Evolutionary conservation across 768 basidiomycete genomes (phyloP), one percentile per base, ranked within the genome.

Genomic region (Boletus speciosus): DNA sequence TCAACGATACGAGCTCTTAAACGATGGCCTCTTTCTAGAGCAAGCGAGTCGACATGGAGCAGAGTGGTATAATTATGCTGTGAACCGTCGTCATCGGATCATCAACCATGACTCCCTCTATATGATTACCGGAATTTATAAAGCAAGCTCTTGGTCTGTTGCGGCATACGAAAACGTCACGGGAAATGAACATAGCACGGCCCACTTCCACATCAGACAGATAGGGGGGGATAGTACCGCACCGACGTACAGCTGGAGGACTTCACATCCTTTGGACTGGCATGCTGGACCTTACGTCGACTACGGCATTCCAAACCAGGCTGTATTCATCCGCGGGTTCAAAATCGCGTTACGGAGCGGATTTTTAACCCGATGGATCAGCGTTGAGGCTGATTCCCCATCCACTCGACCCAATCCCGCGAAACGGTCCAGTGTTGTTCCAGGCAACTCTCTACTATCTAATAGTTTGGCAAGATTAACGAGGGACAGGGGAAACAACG

Each of bases 131-230:
- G 47, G 47, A n/a, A 15, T 36, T 35, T 25, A 43, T 10, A 54
- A 43, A 16, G 23, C 47, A 19, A 12, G 42, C 10, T 59, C 61
- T 5, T 71, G 69, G 67, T 66, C 61, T 31, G 54, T 64, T n/a
- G 67, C 66, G 1, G 44, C 60, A 21, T 61, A 57, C 31, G 44
- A 47, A 25, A 27, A 27, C 6, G 6, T 16, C 6, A n/a, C 16
- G 11, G 35, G 23, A 36, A 27, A 36, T 4, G 35, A 25, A n/a
- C 15, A 25, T 21, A n/a, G 11, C 35, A 47, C 10, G 15, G 47
- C 47, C 7, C 35, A 27, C 23, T 47, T 47, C 7, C 23, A 27
- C 23, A 25, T 47, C 35, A 47, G 36, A 25, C 47, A 35, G 23
- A 36, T 47, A 25, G 34, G n/a, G 11, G 23, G 23, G 10, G 6